Evolutionary conservation across 148 eudicot genomes (phyloP), one percentile per base, ranked within the genome.

Genomic region (Camellia lanceoleosa): DNA sequence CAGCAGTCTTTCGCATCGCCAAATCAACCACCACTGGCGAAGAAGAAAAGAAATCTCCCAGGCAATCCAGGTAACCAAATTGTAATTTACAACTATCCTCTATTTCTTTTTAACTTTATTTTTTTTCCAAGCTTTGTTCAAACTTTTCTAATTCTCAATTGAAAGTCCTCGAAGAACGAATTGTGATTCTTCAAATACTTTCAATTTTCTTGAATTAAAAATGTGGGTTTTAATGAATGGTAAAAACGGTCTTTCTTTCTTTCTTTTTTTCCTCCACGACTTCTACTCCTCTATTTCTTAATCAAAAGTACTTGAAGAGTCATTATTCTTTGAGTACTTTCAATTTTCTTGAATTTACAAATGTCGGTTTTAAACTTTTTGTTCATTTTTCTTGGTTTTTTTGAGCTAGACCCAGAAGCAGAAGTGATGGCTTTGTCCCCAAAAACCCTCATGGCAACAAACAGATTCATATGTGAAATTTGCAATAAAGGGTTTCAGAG

Each of bases 361-460:
- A 58, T 43, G 0, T 59, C 30, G 38, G 67, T 61, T 75, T 75
- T n/a, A 62, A 47, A 20, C 11, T 7, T 77, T 46, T 19, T 42
- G 11, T 71, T 60, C 19, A 38, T 11, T 15, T 30, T 38, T 67
- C 20, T 10, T 38, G 43, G 52, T 16, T 62, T 38, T 10, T 62
- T 38, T 10, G 30, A 67, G 10, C 18, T 18, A 90, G 94, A 90
- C 83, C 94, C 92, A 4, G 90, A 89, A 54, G 90, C 92, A 2
- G 97, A 92, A 74, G 94, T 92, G 79, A 84, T 92, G 81, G 93
- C 92, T 4, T 80, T 92, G 80, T 89, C 96, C 7, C 96, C 96
- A 15, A 87, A 73, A 84, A 78, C 87, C 20, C 81, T 92, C 12
- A 79, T 87, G 76, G 91, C 95, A 46, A 92, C 90, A 20, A 92